These are phyloP conservation scores for Flaveria trinervia DNA, from an alignment of 129 eudicot species.

Conservation along the genomic window DNA sequence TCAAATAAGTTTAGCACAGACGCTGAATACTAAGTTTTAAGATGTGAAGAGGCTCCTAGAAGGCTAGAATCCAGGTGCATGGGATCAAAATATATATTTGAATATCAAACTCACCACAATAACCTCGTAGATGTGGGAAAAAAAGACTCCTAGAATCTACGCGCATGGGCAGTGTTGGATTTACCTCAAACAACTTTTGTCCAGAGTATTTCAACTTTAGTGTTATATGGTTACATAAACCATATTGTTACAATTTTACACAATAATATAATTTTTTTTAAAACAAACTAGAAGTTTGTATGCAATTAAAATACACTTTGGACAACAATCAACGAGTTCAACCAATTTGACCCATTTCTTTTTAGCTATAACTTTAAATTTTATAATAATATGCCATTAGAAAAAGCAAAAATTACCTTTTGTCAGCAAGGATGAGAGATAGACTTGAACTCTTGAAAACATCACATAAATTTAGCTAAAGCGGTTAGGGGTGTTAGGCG, in stretches of 20 bases:
- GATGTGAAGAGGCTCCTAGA: neutral
- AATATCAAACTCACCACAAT: neutral
- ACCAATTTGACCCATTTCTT: conserved; percentile 5
- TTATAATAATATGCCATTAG: neutral
- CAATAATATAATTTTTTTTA: neutral
- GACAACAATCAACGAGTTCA: neutral
- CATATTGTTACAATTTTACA: neutral
- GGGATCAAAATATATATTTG: neutral
- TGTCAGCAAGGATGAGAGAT: conserved; percentile 46
- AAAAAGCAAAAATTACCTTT: conserved; percentile 46
- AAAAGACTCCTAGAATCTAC: neutral
- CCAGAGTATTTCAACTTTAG: neutral
- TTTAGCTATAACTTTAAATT: neutral
- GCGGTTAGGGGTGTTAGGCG: conserved; percentile 59
- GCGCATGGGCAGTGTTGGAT: neutral
- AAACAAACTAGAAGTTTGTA: neutral
- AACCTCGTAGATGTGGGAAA: neutral
- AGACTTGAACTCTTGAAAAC: conserved; percentile 38
- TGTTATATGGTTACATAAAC: neutral
- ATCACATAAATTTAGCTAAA: conserved; percentile 43
- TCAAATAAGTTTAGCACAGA: neutral
- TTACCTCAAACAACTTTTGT: neutral
- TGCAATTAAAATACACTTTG: neutral
- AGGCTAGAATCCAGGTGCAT: neutral
- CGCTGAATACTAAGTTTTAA: neutral